Evolutionary conservation across 352 stramenopile species (phyloP).

Genomic region (Aphanomyces euteiches): DNA sequence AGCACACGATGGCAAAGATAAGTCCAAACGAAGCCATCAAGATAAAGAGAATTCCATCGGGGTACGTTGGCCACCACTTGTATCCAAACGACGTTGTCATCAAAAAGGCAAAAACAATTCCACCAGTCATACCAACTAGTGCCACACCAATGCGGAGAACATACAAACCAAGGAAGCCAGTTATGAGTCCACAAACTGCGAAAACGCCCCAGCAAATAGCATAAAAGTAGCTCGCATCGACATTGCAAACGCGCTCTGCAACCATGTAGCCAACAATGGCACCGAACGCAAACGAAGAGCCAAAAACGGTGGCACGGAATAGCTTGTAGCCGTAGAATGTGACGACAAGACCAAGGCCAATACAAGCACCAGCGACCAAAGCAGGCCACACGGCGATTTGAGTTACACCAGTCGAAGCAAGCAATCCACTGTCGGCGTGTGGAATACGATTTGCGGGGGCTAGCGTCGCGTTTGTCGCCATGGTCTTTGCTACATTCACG

Average conservation of each 20-base stretch:
- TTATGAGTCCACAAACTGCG: slow-evolving; percentile 45
- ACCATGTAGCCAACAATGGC: slow-evolving; percentile 43
- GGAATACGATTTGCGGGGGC: too few relatives aligned
- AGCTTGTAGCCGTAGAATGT: slow-evolving; percentile 56
- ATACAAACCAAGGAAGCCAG: slow-evolving; percentile 43
- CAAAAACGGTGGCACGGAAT: slow-evolving; percentile 53
- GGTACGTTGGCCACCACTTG: slow-evolving; percentile 52
- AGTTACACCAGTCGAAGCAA: neutral
- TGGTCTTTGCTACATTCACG: too few relatives aligned
- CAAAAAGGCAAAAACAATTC: slow-evolving; percentile 48
- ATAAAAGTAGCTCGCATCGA: slow-evolving; percentile 41
- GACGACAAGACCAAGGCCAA: slow-evolving; percentile 43
- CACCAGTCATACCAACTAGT: slow-evolving; percentile 43
- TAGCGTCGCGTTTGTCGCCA: too few relatives aligned
- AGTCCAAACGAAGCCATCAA: slow-evolving; percentile 44
- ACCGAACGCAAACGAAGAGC: slow-evolving; percentile 46
- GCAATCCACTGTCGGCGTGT: neutral
- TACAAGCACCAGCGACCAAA: slow-evolving; percentile 32
- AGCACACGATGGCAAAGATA: slow-evolving; percentile 38
- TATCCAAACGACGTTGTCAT: slow-evolving; percentile 55
- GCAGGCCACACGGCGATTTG: neutral
- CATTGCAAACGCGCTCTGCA: slow-evolving; percentile 38
- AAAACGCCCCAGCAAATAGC: slow-evolving; percentile 59
- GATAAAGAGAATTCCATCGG: slow-evolving; percentile 46
- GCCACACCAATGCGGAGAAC: slow-evolving; percentile 56